phyloP scores from a whole-genome alignment of 148 eudicot species.

The Persicaria tinctoria region DNA sequence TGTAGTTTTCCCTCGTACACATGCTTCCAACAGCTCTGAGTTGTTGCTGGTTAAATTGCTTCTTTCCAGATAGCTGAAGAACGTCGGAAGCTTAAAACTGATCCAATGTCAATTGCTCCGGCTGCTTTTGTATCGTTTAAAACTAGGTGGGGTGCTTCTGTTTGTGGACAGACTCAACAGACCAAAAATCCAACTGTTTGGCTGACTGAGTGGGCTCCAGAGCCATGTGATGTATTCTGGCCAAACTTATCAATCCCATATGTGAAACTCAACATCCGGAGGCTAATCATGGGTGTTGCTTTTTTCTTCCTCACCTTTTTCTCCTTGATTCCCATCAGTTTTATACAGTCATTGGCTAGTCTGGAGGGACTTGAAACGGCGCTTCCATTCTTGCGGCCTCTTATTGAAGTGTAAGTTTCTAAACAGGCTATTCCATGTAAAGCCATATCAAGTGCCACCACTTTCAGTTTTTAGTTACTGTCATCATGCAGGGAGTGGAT shows the following conservation, averaged over 20 bases:
- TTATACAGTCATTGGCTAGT: conserved; percentile 87
- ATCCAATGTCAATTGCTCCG: conserved; percentile 66
- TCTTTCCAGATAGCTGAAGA: conserved; percentile 67
- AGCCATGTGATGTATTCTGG: conserved; percentile 90
- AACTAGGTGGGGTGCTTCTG: conserved; percentile 96
- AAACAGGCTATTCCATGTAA: neutral
- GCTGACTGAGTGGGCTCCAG: conserved; percentile 95
- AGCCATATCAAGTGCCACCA: neutral
- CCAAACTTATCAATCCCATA: conserved; percentile 80
- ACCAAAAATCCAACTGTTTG: conserved; percentile 82
- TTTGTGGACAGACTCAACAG: conserved; percentile 97
- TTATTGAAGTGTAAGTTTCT: conserved; percentile 57
- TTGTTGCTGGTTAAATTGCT: neutral
- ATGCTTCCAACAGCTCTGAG: neutral
- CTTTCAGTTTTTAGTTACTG: conserved; percentile 3
- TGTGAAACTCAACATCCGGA: conserved; percentile 62
- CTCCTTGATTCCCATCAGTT: conserved; percentile 80
- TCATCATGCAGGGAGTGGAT: conserved; percentile 45
- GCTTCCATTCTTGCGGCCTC: conserved; percentile 45
- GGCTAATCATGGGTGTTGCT: conserved; percentile 62
- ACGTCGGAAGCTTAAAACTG: conserved; percentile 38
- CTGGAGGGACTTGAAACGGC: conserved; percentile 66
- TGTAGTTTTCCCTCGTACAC: neutral
- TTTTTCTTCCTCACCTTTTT: conserved; percentile 94
- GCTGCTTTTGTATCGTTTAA: conserved; percentile 94